Evolutionary conservation across 345 rosid genomes (phyloP), one percentile per base, ranked within the genome.

Genomic region (Kernera saxatilis): DNA sequence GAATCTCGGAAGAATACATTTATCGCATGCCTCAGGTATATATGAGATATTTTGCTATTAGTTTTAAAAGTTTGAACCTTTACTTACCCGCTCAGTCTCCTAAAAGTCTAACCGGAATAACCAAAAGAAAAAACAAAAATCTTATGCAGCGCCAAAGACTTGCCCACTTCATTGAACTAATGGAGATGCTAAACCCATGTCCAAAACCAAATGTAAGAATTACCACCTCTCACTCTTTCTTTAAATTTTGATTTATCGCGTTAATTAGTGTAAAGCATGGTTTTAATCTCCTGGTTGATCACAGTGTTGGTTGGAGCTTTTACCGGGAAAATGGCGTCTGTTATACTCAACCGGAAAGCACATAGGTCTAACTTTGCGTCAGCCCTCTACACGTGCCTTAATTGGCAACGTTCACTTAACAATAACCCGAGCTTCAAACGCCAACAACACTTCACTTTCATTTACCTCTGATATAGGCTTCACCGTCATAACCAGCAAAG

Each of bases 151-250:
- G 96, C 14, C 81, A 82, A 50, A 85, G 92, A 81, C 88, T 93
- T 59, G 84, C 92, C 37, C 89, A 89, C 70, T 89, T 93, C 76
- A 82, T 91, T 51, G 98, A 84, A 77, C 77, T 89, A 39, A 84
- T 93, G 97, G 97, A 93, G 82, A 93, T 87, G 96, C 80, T 91
- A 77, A 93, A 91, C 81, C 91, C 94, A 55, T 86, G 88, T 78
- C 76, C 93, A 53, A 93, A 77, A 72, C 94, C 94, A 29, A 85
- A 72, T 85, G 98, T 90, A 81, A 58, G 35, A 35, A 40, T 59
- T 60, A 49, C 33, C 3, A 23, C 9, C 8, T 59, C 41, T 45
- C 57, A 30, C 39, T 22, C 25, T 60, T 33, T 41, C 46, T 50
- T 30, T 39, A 32, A 39, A 35, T 48, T 26, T 63, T 12, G 18